Evolutionary conservation across 148 eudicot species (phyloP).

Genomic region (Nepenthes gracilis): DNA sequence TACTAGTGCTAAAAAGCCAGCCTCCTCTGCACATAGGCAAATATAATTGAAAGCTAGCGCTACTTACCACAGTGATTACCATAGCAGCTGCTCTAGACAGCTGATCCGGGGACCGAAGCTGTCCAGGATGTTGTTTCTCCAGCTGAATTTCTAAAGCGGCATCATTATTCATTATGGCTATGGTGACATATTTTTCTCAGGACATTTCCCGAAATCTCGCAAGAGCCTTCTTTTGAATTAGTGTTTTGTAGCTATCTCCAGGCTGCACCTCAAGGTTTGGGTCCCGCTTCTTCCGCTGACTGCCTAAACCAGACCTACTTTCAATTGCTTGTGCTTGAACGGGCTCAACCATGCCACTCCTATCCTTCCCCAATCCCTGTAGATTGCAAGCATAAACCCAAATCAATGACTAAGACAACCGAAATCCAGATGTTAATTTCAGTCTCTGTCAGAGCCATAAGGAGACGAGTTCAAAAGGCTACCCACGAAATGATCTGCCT

Average conservation of each 20-base stretch:
- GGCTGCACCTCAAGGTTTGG: conserved; percentile 86
- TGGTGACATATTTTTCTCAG: conserved; percentile 4
- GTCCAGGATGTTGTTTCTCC: too few relatives aligned
- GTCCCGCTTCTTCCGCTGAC: conserved; percentile 76
- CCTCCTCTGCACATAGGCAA: too few relatives aligned
- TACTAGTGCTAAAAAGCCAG: too few relatives aligned
- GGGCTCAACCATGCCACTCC: conserved; percentile 96
- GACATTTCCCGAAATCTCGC: conserved; percentile 80
- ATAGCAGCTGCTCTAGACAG: too few relatives aligned
- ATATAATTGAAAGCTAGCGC: background rate
- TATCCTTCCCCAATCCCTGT: conserved; percentile 95
- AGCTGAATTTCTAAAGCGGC: too few relatives aligned
- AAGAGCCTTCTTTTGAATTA: conserved; percentile 92
- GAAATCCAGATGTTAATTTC: conserved; percentile 29
- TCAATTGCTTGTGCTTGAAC: conserved; percentile 81
- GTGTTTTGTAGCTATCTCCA: conserved; percentile 88
- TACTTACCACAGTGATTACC: background rate
- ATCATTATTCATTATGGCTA: too few relatives aligned
- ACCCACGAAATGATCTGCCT: conserved; percentile 9
- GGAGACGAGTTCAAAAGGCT: conserved; percentile 5
- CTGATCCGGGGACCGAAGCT: too few relatives aligned
- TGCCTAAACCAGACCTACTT: conserved; percentile 80
- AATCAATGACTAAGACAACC: conserved; percentile 15
- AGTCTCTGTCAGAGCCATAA: conserved; percentile 17
- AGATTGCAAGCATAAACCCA: conserved; percentile 9